These are phyloP conservation scores for Carnegiea gigantea DNA, from an alignment of 179 eudicot genomes.

Conservation along the genomic window DNA sequence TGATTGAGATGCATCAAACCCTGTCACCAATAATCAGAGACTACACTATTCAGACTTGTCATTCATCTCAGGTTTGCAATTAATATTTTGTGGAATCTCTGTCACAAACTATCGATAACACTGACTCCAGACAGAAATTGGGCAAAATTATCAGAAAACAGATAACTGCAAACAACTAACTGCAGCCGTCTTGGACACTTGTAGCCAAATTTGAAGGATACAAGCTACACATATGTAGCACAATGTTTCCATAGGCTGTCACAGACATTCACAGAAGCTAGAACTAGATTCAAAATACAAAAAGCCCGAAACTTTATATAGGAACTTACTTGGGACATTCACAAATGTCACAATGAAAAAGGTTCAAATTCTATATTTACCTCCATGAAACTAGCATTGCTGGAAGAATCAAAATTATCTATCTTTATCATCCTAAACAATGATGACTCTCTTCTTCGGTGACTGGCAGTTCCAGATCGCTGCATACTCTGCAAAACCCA, in stretches of 20 bases:
- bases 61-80: background rate
- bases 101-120: background rate
- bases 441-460: constrained; percentile 50
- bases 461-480: constrained; percentile 56
- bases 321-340: background rate
- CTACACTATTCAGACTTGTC: background rate
- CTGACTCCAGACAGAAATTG: background rate
- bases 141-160: no score
- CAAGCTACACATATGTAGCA: background rate
- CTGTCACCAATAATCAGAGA: background rate
- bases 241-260: background rate
- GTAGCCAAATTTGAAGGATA: background rate
- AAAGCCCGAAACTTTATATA: background rate
- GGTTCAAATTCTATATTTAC: constrained; percentile 28
- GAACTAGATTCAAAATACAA: constrained; percentile 30
- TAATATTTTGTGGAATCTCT: background rate
- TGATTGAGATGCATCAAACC: background rate
- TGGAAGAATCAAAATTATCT: constrained; percentile 59
- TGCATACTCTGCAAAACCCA: constrained; percentile 55
- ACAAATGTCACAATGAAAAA: constrained; percentile 5
- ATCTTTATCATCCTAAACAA: constrained; percentile 43
- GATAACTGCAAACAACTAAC: no score
- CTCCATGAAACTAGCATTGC: constrained; percentile 91
- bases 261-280: constrained; percentile 28
- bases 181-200: background rate